Evolutionary conservation across 202 grass and related monocot species (phyloP).

Genomic region (Zoysia matrella): DNA sequence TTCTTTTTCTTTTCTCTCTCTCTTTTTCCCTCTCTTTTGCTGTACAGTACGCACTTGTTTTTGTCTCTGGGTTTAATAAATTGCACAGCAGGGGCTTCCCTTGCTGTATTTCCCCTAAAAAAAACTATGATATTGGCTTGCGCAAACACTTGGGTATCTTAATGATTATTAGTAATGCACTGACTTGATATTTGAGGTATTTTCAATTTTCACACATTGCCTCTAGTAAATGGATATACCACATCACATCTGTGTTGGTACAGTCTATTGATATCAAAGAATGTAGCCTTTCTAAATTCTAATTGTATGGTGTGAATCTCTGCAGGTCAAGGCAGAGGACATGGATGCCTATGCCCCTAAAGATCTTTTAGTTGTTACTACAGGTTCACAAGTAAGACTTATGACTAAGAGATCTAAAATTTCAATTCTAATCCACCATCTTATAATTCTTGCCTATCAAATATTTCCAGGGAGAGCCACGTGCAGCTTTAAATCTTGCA

Average conservation of each 20-base stretch:
- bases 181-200: conserved; percentile 32
- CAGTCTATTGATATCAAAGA: conserved; percentile 30
- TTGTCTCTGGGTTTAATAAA: too few relatives aligned
- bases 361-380: conserved; percentile 95
- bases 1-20: too few relatives aligned
- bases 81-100: too few relatives aligned
- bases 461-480: conserved; percentile 84
- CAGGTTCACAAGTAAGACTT: conserved; percentile 96
- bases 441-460: conserved; percentile 49
- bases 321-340: conserved; percentile 95
- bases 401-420: conserved; percentile 23
- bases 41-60: too few relatives aligned
- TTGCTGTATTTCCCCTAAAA: too few relatives aligned
- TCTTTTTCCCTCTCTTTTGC: too few relatives aligned
- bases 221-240: neutral
- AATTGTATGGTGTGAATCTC: conserved; percentile 36
- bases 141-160: conserved; percentile 2
- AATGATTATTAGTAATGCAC: conserved; percentile 26
- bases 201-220: conserved; percentile 4
- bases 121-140: neutral
- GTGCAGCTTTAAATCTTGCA: conserved; percentile 95
- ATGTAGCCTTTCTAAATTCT: conserved; percentile 25
- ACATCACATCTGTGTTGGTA: conserved; percentile 12
- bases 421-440: conserved; percentile 22
- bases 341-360: conserved; percentile 95